Base-by-base conservation (phyloP, 163 green algal genomes). In the Scenedesmus sp. region DNA sequence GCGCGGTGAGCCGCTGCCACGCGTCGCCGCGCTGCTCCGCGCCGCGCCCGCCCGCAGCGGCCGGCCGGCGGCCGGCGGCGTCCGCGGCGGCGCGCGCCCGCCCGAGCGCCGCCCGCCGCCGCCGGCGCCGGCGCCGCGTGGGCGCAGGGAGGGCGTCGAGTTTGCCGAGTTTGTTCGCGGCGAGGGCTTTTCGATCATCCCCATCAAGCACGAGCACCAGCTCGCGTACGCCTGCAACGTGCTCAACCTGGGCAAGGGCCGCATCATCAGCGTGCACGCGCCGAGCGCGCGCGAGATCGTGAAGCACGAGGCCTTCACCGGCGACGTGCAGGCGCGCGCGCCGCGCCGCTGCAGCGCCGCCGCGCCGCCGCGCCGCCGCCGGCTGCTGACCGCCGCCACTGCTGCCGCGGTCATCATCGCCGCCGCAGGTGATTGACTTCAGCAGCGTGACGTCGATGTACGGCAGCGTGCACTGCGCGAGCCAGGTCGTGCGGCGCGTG, bases 361-460 rank as follows among this genome's bases (percentile, higher is more conserved):
- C 17, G 45, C 45, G 17, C 17, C 45, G 22, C 18, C 7, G 50
- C 50, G 18, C 22, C 18, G 50, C 22, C 22, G 50, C 24, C 24
- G 10, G 50, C 18, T 58, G 39, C 6, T 47, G 39, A 26, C 3
- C n/a, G 7, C 56, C 14, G 56, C 56, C 24, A 20, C 26, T 66
- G 67, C 51, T 76, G 67, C 51, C 47, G 53, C 24, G 33, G 24
- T 51, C 11, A 20, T 36, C 10, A 75, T 91, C 70, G 50, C 28
- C 13, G 24, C 42, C 7, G 3, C 47, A 77, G 69, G 87, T 92
- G 45, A 91, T 98, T 50, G 91, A 97, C 71, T 98, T 95, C 88
- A 90, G 81, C 13, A 92, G 90, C 72, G 96, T 98, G 82, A 98
- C 95, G 6, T 93, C 86, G 60, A 98, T 98, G 95, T 98, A 98